These are phyloP conservation scores for Marasmius tenuissimus DNA, from an alignment of 1,284 basidiomycete species.

Conservation along the genomic window DNA sequence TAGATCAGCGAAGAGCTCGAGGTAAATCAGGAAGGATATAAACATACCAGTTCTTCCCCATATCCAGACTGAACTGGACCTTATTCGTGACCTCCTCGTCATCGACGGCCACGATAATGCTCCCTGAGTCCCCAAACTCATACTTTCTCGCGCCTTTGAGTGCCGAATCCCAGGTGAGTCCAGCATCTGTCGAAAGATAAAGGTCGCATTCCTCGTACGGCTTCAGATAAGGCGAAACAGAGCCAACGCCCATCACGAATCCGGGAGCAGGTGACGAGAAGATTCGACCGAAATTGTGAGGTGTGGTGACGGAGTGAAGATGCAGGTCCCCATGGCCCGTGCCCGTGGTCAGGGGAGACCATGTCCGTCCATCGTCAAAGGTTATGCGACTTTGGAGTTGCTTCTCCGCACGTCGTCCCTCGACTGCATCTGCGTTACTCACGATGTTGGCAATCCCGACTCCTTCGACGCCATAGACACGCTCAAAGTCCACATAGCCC, in stretches of 20 bases:
- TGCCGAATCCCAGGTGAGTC: constrained; percentile 84
- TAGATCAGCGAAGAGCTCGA: neutral
- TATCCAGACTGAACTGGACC: constrained; percentile 83
- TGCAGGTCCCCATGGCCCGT: constrained; percentile 77
- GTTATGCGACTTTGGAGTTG: constrained; percentile 80
- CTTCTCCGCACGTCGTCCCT: constrained; percentile 63
- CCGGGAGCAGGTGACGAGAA: constrained; percentile 96
- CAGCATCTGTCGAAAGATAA: constrained; percentile 90
- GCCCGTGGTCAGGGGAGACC: constrained; percentile 38
- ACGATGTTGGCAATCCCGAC: constrained; percentile 91
- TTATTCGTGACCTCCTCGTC: constrained; percentile 83
- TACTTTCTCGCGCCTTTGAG: constrained; percentile 85
- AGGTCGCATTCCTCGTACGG: constrained; percentile 92
- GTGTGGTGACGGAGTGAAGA: constrained; percentile 87
- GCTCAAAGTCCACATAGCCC: constrained; percentile 95
- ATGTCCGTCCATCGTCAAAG: constrained; percentile 89
- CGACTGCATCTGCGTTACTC: constrained; percentile 79
- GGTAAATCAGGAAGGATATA: neutral
- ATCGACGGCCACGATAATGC: constrained; percentile 82
- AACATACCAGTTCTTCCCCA: constrained; percentile 81
- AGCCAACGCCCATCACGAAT: constrained; percentile 93
- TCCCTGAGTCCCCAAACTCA: constrained; percentile 92
- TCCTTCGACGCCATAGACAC: constrained; percentile 89
- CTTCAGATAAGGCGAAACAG: constrained; percentile 69
- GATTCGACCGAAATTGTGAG: constrained; percentile 91